These are phyloP conservation scores for Boletus bicolor DNA, from an alignment of 768 basidiomycete species.

Conservation along the genomic window DNA sequence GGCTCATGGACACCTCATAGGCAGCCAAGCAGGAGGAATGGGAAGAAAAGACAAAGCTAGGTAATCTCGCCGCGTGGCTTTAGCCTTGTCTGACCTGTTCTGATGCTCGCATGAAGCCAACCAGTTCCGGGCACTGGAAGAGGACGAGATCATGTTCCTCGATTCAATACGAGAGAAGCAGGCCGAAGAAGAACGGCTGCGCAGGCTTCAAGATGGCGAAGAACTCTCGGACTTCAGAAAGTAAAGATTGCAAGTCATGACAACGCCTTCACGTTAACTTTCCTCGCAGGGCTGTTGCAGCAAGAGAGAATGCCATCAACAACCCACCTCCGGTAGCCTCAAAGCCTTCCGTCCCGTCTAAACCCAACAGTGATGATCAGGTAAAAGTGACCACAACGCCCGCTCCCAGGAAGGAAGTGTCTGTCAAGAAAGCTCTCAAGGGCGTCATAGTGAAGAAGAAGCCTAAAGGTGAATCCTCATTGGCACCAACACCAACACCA, in stretches of 20 bases:
- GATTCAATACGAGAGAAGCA: constrained; percentile 78
- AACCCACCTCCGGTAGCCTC: constrained; percentile 35
- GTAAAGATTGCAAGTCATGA: constrained; percentile 38
- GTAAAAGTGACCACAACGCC: constrained; percentile 27
- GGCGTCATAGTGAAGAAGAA: constrained; percentile 83
- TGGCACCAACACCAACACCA: constrained; percentile 16
- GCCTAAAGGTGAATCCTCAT: constrained; percentile 37
- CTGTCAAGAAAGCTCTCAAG: constrained; percentile 61
- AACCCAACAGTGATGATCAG: constrained; percentile 28
- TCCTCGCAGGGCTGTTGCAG: constrained; percentile 60
- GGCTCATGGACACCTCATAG: constrained; percentile 35
- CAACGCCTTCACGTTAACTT: constrained; percentile 10
- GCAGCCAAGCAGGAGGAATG: constrained; percentile 91
- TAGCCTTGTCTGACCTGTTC: constrained; percentile 6
- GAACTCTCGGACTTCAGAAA: constrained; percentile 77
- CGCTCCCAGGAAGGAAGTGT: constrained; percentile 52
- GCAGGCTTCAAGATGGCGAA: constrained; percentile 72
- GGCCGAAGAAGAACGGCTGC: constrained; percentile 70
- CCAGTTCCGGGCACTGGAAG: constrained; percentile 85
- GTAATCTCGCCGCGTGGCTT: constrained; percentile 18
- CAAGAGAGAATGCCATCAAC: constrained; percentile 52
- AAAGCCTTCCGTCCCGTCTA: constrained; percentile 30
- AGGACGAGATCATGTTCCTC: constrained; percentile 87
- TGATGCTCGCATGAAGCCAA: constrained; percentile 50
- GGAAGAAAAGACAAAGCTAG: constrained; percentile 85